These are phyloP conservation scores for Wickerhamiella spandovensis DNA, from an alignment of 805 yeast species.

Conservation along the genomic window DNA sequence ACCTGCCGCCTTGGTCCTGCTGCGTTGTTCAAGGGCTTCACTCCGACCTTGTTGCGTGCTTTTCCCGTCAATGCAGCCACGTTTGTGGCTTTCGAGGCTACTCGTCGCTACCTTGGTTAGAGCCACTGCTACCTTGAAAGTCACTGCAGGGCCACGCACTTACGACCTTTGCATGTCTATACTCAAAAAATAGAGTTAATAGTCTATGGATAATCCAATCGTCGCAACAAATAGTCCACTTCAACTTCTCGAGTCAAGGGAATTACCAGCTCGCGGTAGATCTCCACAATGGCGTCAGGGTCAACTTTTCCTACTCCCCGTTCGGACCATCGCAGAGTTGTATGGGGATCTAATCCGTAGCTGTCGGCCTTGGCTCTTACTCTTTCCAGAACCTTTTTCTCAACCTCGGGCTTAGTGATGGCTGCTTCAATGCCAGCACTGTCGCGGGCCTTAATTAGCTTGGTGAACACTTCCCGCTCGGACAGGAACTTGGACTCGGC, in stretches of 20 bases:
- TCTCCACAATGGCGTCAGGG: constrained; percentile 67
- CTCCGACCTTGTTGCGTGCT: constrained; percentile 88
- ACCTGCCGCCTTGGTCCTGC: constrained; percentile 29
- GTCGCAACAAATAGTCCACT: constrained; percentile 73
- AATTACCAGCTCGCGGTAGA: constrained; percentile 78
- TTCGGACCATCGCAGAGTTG: constrained; percentile 45
- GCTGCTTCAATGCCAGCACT: constrained; percentile 58
- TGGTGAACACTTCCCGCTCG: constrained; percentile 49
- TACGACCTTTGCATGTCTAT: too few relatives aligned
- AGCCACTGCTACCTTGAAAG: too few relatives aligned
- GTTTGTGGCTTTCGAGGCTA: constrained; percentile 81
- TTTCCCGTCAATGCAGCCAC: constrained; percentile 98
- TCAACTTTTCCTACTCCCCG: constrained; percentile 55
- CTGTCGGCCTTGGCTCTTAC: constrained; percentile 67
- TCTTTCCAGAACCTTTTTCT: constrained; percentile 66
- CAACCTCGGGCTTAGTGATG: constrained; percentile 82
- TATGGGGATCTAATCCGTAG: constrained; percentile 78
- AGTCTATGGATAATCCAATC: constrained; percentile 38
- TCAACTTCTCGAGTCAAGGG: constrained; percentile 94
- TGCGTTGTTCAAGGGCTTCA: constrained; percentile 83
- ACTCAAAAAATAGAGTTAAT: background rate
- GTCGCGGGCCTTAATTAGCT: constrained; percentile 54
- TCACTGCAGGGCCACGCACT: too few relatives aligned
- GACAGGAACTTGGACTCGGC: constrained; percentile 84
- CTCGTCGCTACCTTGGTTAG: constrained; percentile 35